Evolutionary conservation across 257 asterid genomes (phyloP).

Genomic region (Hygrophila difformis): DNA sequence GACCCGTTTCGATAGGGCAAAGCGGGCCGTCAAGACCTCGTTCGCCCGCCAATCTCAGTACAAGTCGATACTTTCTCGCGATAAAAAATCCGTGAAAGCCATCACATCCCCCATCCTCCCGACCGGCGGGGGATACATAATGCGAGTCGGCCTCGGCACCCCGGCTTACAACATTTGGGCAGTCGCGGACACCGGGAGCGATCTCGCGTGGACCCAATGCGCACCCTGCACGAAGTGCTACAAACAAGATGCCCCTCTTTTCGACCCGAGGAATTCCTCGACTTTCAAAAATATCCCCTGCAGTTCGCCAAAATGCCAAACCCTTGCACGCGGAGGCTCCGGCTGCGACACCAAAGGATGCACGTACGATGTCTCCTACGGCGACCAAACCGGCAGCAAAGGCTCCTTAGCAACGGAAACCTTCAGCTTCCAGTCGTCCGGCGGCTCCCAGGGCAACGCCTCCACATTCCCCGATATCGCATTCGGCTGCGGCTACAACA

Average conservation of each 20-base stretch:
- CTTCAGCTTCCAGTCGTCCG: constrained; percentile 25
- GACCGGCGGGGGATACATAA: constrained; percentile 26
- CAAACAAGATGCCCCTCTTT: constrained; percentile 34
- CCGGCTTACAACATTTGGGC: constrained; percentile 26
- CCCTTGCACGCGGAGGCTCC: constrained; percentile 14
- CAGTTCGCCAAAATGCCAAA: constrained; percentile 15
- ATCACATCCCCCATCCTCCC: not conserved
- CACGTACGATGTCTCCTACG: constrained; percentile 21
- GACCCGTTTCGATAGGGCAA: constrained; percentile 14
- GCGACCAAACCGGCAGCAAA: constrained; percentile 19
- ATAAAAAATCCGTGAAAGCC: too few species aligned
- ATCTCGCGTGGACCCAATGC: constrained; percentile 46
- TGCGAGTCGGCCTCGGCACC: constrained; percentile 30
- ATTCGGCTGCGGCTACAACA: constrained; percentile 47
- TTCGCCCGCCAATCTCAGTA: constrained; percentile 9
- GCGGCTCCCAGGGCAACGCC: too few species aligned
- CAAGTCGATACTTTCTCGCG: not conserved
- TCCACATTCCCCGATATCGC: constrained; percentile 27
- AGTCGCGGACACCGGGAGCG: constrained; percentile 44
- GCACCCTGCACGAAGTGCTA: constrained; percentile 35
- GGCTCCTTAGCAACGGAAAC: constrained; percentile 46
- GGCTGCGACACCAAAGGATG: constrained; percentile 12
- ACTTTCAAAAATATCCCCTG: constrained; percentile 26
- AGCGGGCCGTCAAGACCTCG: constrained; percentile 16
- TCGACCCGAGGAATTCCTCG: constrained; percentile 21